Conservation (phyloP, 2,329 filamentous ascomycete genomes). For the Coniochaeta hoffmannii region DNA sequence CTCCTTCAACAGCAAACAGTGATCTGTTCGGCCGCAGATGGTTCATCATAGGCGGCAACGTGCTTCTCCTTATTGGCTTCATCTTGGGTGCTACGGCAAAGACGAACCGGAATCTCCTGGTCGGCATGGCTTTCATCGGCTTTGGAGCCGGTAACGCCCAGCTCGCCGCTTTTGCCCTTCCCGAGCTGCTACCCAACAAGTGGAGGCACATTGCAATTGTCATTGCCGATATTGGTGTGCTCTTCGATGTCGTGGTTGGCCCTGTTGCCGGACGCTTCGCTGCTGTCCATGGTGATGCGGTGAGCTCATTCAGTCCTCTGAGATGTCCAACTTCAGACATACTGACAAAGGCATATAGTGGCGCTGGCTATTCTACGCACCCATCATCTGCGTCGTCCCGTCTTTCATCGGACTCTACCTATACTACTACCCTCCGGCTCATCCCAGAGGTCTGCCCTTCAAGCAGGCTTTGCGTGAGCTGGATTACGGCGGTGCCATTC, state of each 20-base stretch:
- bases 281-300: conserved; percentile 21
- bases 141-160: conserved; percentile 37
- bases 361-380: conserved; percentile 37
- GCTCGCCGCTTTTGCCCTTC: conserved; percentile 35
- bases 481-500: conserved; percentile 29
- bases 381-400: conserved; percentile 32
- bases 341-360: conserved; percentile 17
- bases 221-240: conserved; percentile 32
- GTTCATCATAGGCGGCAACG: conserved; percentile 35
- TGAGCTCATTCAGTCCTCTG: not conserved
- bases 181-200: conserved; percentile 40
- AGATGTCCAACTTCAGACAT: not conserved
- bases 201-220: conserved; percentile 37
- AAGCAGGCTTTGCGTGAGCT: conserved; percentile 25
- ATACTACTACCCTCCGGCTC: conserved; percentile 23
- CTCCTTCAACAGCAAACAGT: conserved; percentile 26
- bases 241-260: conserved; percentile 35
- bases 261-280: conserved; percentile 36
- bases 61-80: conserved; percentile 28
- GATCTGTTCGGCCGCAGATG: conserved; percentile 39
- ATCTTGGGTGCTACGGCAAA: conserved; percentile 30
- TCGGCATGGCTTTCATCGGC: conserved; percentile 31
- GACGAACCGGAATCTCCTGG: conserved; percentile 29
- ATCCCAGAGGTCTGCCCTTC: conserved; percentile 25
- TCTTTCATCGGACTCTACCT: conserved; percentile 35